Evolutionary conservation across 176 grass and related monocot species (phyloP).

Genomic region (Oryza australiensis): DNA sequence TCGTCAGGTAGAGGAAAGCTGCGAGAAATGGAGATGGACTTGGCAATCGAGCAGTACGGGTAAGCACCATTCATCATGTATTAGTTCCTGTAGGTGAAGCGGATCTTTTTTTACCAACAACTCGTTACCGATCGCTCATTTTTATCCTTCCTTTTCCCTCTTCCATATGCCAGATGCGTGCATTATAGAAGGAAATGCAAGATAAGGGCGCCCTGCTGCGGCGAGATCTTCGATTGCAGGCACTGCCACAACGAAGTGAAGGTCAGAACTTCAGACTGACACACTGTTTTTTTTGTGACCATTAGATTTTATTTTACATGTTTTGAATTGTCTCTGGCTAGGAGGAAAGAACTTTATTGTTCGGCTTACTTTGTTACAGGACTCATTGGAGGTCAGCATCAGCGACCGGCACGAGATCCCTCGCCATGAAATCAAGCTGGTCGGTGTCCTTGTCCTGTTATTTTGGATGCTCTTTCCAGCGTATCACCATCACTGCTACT

Average conservation of each 20-base stretch:
- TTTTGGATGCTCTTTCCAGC: background rate
- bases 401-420: constrained; percentile 65
- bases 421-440: constrained; percentile 68
- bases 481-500: background rate
- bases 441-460: constrained; percentile 3
- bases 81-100: background rate
- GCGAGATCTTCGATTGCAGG: constrained; percentile 69
- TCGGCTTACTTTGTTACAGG: constrained; percentile 23
- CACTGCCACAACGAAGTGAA: constrained; percentile 87
- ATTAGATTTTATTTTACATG: background rate
- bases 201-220: constrained; percentile 77
- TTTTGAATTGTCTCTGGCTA: background rate
- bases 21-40: constrained; percentile 25
- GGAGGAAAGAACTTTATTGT: background rate
- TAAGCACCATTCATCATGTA: constrained; percentile 21
- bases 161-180: constrained; percentile 40
- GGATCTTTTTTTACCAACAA: background rate
- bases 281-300: background rate
- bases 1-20: background rate
- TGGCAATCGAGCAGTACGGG: constrained; percentile 22
- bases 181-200: constrained; percentile 79
- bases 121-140: background rate
- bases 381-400: constrained; percentile 52
- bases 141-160: background rate
- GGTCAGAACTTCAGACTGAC: constrained; percentile 4